These are phyloP conservation scores for Paecilomyces dactylethromorphus DNA, from an alignment of 2,329 filamentous ascomycete species.

Conservation along the genomic window DNA sequence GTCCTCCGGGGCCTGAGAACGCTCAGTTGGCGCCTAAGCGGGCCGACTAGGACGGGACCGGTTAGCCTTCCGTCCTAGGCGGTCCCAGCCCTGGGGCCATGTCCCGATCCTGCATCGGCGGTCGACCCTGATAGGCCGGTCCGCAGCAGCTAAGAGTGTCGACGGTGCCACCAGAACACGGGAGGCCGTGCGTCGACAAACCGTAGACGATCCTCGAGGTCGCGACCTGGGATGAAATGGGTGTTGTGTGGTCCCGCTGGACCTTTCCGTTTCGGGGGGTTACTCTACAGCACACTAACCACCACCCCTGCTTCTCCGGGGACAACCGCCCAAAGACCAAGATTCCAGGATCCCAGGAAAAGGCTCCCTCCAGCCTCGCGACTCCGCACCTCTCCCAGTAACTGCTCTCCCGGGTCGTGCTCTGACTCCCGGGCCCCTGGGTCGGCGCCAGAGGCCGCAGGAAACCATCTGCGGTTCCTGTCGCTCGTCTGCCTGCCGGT, in stretches of 20 bases:
- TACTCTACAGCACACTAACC: neutral
- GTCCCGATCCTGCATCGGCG: neutral
- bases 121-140: neutral
- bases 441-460: neutral
- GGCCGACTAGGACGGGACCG: neutral
- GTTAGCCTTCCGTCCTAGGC: neutral
- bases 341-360: neutral
- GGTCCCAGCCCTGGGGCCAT: neutral
- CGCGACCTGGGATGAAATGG: neutral
- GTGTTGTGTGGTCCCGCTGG: neutral
- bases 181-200: neutral
- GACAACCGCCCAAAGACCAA: neutral
- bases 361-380: neutral
- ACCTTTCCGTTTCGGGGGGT: neutral
- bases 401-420: neutral
- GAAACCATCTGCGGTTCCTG: neutral
- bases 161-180: neutral
- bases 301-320: neutral
- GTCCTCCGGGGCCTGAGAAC: neutral
- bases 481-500: neutral
- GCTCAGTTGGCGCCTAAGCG: neutral
- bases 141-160: neutral
- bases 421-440: neutral
- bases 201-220: neutral
- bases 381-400: constrained; percentile 1